Conservation (phyloP, 805 yeast species). For the Starmerella cellae region DNA sequence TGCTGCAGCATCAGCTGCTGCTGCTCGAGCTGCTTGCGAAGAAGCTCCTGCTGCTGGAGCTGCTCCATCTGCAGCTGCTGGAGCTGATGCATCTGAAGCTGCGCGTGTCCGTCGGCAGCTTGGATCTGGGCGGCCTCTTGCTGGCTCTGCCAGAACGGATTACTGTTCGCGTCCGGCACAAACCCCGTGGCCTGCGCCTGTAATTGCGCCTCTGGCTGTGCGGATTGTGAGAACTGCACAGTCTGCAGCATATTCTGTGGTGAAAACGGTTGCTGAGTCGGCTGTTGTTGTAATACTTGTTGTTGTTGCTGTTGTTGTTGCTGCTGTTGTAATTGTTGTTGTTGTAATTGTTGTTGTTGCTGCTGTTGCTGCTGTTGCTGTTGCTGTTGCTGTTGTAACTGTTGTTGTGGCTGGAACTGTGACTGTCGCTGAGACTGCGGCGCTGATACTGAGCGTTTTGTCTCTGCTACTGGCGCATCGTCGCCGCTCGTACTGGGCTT, state of each 20-base stretch:
- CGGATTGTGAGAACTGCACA: background rate
- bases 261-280: background rate
- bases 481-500: background rate
- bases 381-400: background rate
- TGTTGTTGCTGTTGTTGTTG: conserved; percentile 1
- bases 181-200: conserved; percentile 1
- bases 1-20: conserved; percentile 18
- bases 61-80: conserved; percentile 23
- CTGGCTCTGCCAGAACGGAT: conserved; percentile 20
- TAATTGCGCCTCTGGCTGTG: background rate
- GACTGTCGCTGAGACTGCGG: conserved; percentile 2
- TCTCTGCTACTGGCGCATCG: background rate
- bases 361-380: conserved; percentile 5
- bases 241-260: background rate
- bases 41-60: conserved; percentile 20
- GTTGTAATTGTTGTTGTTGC: conserved; percentile 7
- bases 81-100: conserved; percentile 24
- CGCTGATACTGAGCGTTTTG: conserved; percentile 3
- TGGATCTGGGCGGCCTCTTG: conserved; percentile 19
- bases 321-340: conserved; percentile 12
- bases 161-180: background rate
- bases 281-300: no score
- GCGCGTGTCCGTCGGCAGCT: conserved; percentile 21
- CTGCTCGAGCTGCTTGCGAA: conserved; percentile 21
- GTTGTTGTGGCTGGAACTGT: background rate